Base-by-base conservation (phyloP, 148 eudicot genomes). In the Fagopyrum esculentum region DNA sequence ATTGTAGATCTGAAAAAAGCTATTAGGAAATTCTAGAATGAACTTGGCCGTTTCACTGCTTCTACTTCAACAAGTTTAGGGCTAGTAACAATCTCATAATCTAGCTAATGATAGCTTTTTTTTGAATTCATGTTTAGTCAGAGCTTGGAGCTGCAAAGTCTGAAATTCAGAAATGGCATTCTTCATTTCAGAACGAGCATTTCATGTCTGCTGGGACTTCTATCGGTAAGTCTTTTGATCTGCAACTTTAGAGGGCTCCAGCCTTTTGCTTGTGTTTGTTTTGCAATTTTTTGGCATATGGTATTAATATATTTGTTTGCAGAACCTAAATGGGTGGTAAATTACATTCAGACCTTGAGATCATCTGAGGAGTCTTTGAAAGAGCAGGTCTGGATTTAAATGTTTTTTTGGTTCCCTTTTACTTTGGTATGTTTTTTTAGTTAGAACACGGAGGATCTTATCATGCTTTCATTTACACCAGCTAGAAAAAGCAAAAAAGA, bases 401-500 rank as follows among this genome's bases (percentile, higher is more conserved):
- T 74, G 47, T 6, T 45, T 8, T n/a, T 60, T 61, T 51, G 13
- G 44, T 5, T 73, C 55, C 11, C 43, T 9, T 54, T 15, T 69
- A 70, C 40, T 70, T 26, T 69, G 49, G 9, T 59, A 29, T 19
- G 5, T 16, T 74, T 7, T 49, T 49, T 54, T 1, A 35, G 16
- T 40, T 4, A 13, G 47, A 35, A 66, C 17, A 56, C 77, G 6
- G 43, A 52, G 52, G 74, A 47, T 40, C 50, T 75, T 26, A 55
- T 77, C 44, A 48, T 72, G 74, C 19, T 77, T 78, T 76, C 26
- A 72, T 16, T 76, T 70, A 29, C 77, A 29, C 77, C 84, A 96
- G 99, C 86, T 92, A 74, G 99, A 96, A 72, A 96, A 91, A 73
- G 97, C 98, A 76, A 96, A 92, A 84, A 96, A 89, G 75, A 96